phyloP scores from a whole-genome alignment of 805 yeast genomes.

The Pichia gijzeniarum region DNA sequence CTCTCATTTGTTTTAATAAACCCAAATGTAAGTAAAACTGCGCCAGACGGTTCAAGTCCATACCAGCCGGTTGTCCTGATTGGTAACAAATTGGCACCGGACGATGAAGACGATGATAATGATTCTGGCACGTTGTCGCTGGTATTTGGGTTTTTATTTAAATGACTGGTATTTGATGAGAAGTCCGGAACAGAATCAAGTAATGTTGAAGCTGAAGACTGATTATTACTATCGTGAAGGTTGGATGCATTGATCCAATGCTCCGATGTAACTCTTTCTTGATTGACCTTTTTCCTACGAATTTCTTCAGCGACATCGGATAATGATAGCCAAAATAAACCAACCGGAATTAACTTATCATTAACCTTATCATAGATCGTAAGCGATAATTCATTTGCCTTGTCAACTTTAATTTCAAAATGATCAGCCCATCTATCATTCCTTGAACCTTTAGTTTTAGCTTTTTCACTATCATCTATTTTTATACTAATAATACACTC shows the following conservation, averaged over 20 bases:
- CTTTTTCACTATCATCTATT: constrained; percentile 82
- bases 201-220: neutral
- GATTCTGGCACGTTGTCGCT: neutral
- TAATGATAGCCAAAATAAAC: constrained; percentile 82
- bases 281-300: constrained; percentile 80
- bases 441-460: constrained; percentile 67
- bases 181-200: constrained; percentile 1
- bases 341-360: constrained; percentile 72
- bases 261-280: constrained; percentile 63
- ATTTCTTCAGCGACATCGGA: constrained; percentile 93
- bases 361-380: constrained; percentile 79
- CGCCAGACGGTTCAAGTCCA: constrained; percentile 91
- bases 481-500: constrained; percentile 74
- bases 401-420: constrained; percentile 73
- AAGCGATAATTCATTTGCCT: constrained; percentile 87
- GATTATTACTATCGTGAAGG: constrained; percentile 25
- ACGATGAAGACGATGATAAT: constrained; percentile 13
- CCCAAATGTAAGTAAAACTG: constrained; percentile 67
- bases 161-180: neutral
- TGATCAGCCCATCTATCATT: constrained; percentile 80
- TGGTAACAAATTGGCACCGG: constrained; percentile 9
- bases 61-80: constrained; percentile 68
- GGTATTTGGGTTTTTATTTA: neutral
- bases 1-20: constrained; percentile 56
- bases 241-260: constrained; percentile 79